Percentiles rank a stretch among this genome's conserved stretches.
Conservation (phyloP, 768 basidiomycete genomes). For the Suillus weaverae region DNA sequence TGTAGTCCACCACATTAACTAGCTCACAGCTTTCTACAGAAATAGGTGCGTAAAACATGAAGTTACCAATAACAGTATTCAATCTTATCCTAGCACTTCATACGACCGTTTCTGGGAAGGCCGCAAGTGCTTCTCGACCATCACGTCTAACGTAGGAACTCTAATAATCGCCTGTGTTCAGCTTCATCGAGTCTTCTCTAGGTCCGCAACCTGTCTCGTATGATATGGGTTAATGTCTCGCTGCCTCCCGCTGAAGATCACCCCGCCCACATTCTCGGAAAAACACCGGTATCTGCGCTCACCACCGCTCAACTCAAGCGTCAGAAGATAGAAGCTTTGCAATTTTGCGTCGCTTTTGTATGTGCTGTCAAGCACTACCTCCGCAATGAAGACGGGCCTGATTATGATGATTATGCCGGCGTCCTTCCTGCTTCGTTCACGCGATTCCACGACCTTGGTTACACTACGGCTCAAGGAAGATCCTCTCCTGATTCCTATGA, state of each 20-base stretch:
- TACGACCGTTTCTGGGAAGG: slow-evolving; percentile 91
- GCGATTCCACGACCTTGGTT: slow-evolving; percentile 45
- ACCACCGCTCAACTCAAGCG: slow-evolving; percentile 55
- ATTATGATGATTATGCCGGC: slow-evolving; percentile 64
- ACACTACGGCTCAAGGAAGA: slow-evolving; percentile 34
- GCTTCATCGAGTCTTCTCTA: slow-evolving; percentile 19
- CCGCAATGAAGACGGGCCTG: slow-evolving; percentile 77
- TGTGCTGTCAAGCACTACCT: slow-evolving; percentile 79
- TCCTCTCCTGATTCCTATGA: slow-evolving; percentile 41
- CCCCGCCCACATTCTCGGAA: slow-evolving; percentile 47
- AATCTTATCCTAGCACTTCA: slow-evolving; percentile 56
- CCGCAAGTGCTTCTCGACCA: slow-evolving; percentile 73
- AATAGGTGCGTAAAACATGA: slow-evolving; percentile 53
- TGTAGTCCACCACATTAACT: background rate
- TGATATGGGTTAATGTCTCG: slow-evolving; percentile 79
- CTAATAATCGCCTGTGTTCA: background rate
- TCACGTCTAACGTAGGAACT: slow-evolving; percentile 59
- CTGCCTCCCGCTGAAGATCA: slow-evolving; percentile 56
- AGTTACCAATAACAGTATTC: background rate
- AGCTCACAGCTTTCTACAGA: slow-evolving; percentile 34
- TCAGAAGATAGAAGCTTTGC: slow-evolving; percentile 70
- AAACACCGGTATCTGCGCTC: slow-evolving; percentile 45
- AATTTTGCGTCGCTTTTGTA: slow-evolving; percentile 67
- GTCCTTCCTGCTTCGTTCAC: slow-evolving; percentile 65
- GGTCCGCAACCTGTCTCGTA: slow-evolving; percentile 73